A percentile compares a stretch with the other conserved stretches of the same genome.
phyloP scores from a whole-genome alignment of 805 yeast species.

The Ogataea degrootiae region DNA sequence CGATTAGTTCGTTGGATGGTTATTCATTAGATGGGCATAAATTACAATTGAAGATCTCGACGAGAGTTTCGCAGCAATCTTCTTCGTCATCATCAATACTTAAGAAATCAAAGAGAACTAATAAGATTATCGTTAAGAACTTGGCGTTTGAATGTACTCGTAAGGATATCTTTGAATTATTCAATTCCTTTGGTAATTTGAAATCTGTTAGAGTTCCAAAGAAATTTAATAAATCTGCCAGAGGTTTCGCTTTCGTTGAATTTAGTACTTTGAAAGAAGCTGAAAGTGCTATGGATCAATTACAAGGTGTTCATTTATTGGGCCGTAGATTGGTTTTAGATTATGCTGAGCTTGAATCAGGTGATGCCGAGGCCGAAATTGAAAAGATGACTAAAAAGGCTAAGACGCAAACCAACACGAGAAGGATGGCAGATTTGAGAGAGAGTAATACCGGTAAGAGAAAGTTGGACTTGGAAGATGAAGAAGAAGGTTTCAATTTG shows the following conservation, averaged over 20 bases:
- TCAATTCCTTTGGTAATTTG: conserved; percentile 91
- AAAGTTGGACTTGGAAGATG: conserved; percentile 61
- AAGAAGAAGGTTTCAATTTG: conserved; percentile 33
- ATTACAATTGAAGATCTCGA: conserved; percentile 83
- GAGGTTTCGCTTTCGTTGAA: conserved; percentile 98
- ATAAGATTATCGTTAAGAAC: conserved; percentile 90
- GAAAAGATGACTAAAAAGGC: conserved; percentile 87
- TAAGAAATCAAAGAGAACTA: conserved; percentile 40
- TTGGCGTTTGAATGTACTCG: conserved; percentile 95
- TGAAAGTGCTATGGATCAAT: conserved; percentile 86
- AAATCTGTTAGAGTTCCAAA: conserved; percentile 94
- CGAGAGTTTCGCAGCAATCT: conserved; percentile 52
- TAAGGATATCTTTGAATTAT: conserved; percentile 86
- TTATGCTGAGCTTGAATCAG: conserved; percentile 79
- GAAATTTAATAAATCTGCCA: conserved; percentile 89
- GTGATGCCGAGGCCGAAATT: conserved; percentile 84
- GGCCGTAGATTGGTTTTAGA: conserved; percentile 95
- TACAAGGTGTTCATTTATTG: conserved; percentile 92
- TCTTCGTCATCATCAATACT: conserved; percentile 22
- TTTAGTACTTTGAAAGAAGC: conserved; percentile 85
- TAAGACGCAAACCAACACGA: conserved; percentile 70
- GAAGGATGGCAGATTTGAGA: conserved; percentile 64
- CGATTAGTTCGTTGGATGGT: conserved; percentile 70
- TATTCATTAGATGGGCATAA: conserved; percentile 83
- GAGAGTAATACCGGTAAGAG: conserved; percentile 68